Evolutionary conservation across 1,139 yeast species (phyloP), one percentile per base, ranked within the genome.

Genomic region (Insectozyma bohioensis): DNA sequence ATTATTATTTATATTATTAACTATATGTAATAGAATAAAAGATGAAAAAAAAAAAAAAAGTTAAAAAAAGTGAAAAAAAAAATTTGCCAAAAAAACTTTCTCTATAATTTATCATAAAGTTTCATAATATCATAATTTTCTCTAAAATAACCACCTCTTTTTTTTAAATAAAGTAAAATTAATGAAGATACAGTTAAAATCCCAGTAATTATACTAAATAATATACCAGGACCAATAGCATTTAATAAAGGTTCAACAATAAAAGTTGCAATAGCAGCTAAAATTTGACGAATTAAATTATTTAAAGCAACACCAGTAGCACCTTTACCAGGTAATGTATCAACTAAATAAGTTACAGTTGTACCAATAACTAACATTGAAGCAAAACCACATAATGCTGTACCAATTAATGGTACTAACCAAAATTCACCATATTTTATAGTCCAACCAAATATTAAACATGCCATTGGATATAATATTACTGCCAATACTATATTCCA

Each of bases 221-320:
- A 61, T 46, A 84, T 75, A 0, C 95, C 95, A 1, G 76, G 65
- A 0, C 90, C 88, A 50, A 87, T 64, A 3, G 80, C 80, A 19
- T 52, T 49, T 30, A 78, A 55, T 45, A 79, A 61, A 0, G 95
- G 95, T 30, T 81, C 88, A 1, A 83, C 78, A 10, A 80, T 67
- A 54, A 87, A 87, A 0, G 90, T 80, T 5, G 86, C 90, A 3
- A 72, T 64, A 0, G 95, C 86, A 0, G 95, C 95, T 42, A 85
- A 62, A 1, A 78, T 62, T 67, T 80, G 85, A 48, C 95, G 68
- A 24, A 82, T 65, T 40, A 87, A 68, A 49, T 86, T 87, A 49
- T 85, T 86, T 36, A 87, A 56, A 0, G 95, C 95, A 26, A 86
- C 86, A 1, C 95, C 95, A 0, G 95, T 84, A 4, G 95, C 90